Evolutionary conservation across 2,329 filamentous ascomycete species (phyloP).

Genomic region (Nothophoma quercina): DNA sequence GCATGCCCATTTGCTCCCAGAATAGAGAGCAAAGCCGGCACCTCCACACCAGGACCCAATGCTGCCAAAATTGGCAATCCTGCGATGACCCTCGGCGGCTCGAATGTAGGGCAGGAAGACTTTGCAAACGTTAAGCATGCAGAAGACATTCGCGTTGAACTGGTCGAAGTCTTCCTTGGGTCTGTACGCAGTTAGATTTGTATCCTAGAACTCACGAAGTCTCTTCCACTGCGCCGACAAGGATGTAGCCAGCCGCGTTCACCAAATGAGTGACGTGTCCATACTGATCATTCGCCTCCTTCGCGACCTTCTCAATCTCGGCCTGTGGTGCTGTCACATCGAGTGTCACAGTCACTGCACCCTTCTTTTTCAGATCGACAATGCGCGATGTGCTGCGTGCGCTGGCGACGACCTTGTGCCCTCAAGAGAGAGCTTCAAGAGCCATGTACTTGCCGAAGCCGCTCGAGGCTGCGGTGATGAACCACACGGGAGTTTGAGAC

Average conservation of each 20-base stretch:
- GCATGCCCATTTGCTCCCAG: conserved; percentile 56
- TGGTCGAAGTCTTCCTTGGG: conserved; percentile 51
- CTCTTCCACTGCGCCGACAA: conserved; percentile 57
- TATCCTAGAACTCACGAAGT: conserved; percentile 41
- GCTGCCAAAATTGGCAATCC: conserved; percentile 58
- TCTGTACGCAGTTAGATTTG: conserved; percentile 37
- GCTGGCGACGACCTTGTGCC: conserved; percentile 60
- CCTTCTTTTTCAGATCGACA: conserved; percentile 42
- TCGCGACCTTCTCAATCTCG: conserved; percentile 46
- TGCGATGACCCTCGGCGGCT: conserved; percentile 47
- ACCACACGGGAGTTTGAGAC: conserved; percentile 51
- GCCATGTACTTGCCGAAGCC: conserved; percentile 58
- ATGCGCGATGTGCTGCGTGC: conserved; percentile 52
- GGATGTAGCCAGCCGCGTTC: conserved; percentile 57
- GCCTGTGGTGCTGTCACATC: conserved; percentile 52
- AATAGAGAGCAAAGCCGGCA: conserved; percentile 55
- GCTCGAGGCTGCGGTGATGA: conserved; percentile 59
- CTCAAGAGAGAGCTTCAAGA: conserved; percentile 52
- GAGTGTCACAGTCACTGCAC: conserved; percentile 48
- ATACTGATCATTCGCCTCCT: conserved; percentile 50
- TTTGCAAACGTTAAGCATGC: conserved; percentile 58
- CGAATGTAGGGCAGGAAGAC: conserved; percentile 60
- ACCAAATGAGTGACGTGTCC: conserved; percentile 56
- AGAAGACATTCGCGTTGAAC: conserved; percentile 65
- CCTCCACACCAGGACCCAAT: conserved; percentile 53